These are phyloP conservation scores for Anastatica hierochuntica DNA, from an alignment of 345 rosid genomes.

Conservation along the genomic window DNA sequence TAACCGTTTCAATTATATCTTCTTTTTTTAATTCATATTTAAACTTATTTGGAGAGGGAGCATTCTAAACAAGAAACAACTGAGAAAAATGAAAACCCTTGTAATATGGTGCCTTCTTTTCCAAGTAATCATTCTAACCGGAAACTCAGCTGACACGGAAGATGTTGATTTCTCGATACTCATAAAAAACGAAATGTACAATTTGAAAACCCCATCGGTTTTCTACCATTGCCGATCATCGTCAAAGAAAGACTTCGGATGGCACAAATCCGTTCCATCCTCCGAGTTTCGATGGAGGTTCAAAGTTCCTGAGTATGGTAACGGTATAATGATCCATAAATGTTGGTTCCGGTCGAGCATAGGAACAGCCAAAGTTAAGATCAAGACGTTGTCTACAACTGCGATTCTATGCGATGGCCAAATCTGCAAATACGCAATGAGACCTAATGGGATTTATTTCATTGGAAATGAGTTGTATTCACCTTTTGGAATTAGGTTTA, in stretches of 20 bases:
- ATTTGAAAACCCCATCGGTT: background rate
- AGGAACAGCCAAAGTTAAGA: constrained; percentile 10
- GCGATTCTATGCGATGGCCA: constrained; percentile 15
- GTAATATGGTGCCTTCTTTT: background rate
- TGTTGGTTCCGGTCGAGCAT: constrained; percentile 14
- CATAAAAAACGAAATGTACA: constrained; percentile 16
- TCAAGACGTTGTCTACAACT: constrained; percentile 18
- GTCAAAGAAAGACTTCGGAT: constrained; percentile 15
- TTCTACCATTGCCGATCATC: constrained; percentile 18
- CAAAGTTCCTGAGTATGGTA: constrained; percentile 18
- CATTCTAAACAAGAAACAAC: background rate
- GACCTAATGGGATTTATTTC: constrained; percentile 23
- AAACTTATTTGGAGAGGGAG: background rate
- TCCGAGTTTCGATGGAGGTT: constrained; percentile 14
- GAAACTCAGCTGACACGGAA: constrained; percentile 3
- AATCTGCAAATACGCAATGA: constrained; percentile 7
- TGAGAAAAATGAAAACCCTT: constrained; percentile 14
- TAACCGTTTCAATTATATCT: background rate
- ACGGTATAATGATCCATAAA: constrained; percentile 7
- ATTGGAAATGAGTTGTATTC: constrained; percentile 23
- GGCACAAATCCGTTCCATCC: constrained; percentile 17
- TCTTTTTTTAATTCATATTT: background rate
- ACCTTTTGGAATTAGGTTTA: constrained; percentile 9
- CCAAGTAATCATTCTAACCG: constrained; percentile 7
- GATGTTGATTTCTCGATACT: constrained; percentile 9